Evolutionary conservation across 768 basidiomycete genomes (phyloP), one percentile per base, ranked within the genome.

Genomic region (Fomitopsis pulvina): DNA sequence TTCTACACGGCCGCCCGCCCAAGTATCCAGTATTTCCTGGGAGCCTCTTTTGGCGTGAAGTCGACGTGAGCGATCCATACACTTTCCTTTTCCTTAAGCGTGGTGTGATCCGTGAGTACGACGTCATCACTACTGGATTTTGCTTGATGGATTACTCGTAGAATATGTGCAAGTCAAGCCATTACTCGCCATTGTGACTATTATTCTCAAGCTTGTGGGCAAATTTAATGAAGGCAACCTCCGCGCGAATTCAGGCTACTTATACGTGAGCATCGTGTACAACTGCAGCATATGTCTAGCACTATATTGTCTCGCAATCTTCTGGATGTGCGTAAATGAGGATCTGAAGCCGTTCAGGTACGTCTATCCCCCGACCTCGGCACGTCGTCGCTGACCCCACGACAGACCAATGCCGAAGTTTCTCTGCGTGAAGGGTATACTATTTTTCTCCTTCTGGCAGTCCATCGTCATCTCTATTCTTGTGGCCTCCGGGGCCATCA

Each of bases 381-480:
- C 34, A 7, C 40, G 41, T 9, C 24, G 20, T 38, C 40, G 32
- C 46, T 51, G 12, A 53, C 40, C 38, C 2, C 26, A 28, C 21
- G 10, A 18, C 59, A 86, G 95, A 10, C 92, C 92, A 0, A 80
- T 94, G 57, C 92, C 96, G 2, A 99, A 99, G 67, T 99, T 99
- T 68, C 82, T 98, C 24, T 99, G 93, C 63, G 93, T 99, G 57
- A 99, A 99, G 64, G 95, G 95, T 40, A 92, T 99, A 57, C 76
- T 99, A 20, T 97, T 97, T 75, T 95, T 96, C 68, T 93, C 90
- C 1, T 99, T 99, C 71, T 99, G 96, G 96, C 96, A 99, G 65
- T 82, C 87, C 20, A 78, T 95, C 44, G 79, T 61, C 41, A 79
- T 99, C 44, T 93, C 92, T 26, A 78, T 89, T 59, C 77, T 97